Evolutionary conservation across 768 basidiomycete species (phyloP), one percentile per base, ranked within the genome.

Genomic region (Chalciporus sphaerocephalus): DNA sequence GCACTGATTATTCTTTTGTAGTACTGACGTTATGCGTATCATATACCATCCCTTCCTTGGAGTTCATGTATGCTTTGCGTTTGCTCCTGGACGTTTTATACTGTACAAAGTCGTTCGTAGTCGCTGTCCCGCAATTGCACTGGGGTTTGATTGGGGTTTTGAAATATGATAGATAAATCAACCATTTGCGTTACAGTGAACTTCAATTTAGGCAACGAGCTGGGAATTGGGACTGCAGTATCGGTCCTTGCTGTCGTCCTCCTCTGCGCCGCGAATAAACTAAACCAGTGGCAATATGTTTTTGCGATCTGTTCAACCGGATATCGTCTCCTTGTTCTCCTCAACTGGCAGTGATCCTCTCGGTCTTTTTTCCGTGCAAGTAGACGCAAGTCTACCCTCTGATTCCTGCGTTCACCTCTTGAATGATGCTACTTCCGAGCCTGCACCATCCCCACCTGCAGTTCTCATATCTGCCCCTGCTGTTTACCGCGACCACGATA

Each of bases 301-400:
- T 58, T 64, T 74, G 2, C 61, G 73, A 43, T 68, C 75, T 27
- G 64, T 84, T 5, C 87, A 89, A 52, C 78, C 86, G 3, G 64
- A 75, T 28, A 59, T 77, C 17, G 65, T 90, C n/a, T 88, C 85
- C 13, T 55, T 90, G 16, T 87, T 90, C 61, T 88, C 87, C 17
- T 86, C 87, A 0, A 84, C 85, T 5, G 74, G 76, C 18, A 78
- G 76, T 40, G 73, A 81, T 35, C 81, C 84, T 36, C 69, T 88
- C 28, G 61, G 68, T 13, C 61, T 88, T 5, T 89, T 85, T 65
- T 66, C 66, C 1, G 48, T 61, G 5, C 64, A 70, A 13, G 64
- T 61, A 10, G 85, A 87, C 56, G n/a, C 56, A 6, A 62, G 69
- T 25, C 61, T 84, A 2, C 75, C 79, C 4, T 60, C 74, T 6